A percentile compares a stretch with the other conserved stretches of the same genome.
phyloP scores from a whole-genome alignment of 2,329 filamentous ascomycete species.

The Davidsoniella virescens region DNA sequence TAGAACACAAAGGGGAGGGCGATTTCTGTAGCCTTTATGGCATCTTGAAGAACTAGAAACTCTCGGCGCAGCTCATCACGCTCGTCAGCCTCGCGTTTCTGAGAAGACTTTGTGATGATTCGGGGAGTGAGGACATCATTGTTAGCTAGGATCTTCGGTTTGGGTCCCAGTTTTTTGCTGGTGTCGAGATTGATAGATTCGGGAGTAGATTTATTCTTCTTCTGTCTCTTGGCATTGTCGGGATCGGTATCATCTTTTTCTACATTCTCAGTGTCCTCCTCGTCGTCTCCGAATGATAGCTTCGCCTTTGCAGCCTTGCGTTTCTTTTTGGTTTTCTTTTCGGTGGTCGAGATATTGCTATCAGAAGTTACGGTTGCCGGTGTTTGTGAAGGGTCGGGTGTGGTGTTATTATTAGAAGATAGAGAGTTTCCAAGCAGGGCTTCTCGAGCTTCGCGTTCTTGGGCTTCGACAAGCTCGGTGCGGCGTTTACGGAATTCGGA shows the following conservation, averaged over 20 bases:
- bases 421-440: constrained; percentile 18
- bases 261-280: constrained; percentile 30
- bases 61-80: constrained; percentile 66
- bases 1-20: constrained; percentile 93
- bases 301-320: constrained; percentile 30
- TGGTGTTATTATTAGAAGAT: not conserved
- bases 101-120: constrained; percentile 49
- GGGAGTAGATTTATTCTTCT: constrained; percentile 22
- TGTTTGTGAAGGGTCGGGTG: constrained; percentile 31
- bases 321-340: constrained; percentile 31
- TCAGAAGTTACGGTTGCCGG: constrained; percentile 17
- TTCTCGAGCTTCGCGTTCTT: constrained; percentile 65
- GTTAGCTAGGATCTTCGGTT: constrained; percentile 44
- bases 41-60: constrained; percentile 68
- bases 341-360: constrained; percentile 15
- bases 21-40: constrained; percentile 78
- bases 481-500: constrained; percentile 93
- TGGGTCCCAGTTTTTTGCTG: constrained; percentile 16
- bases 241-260: constrained; percentile 26
- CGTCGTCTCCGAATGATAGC: constrained; percentile 46
- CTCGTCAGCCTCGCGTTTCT: constrained; percentile 64
- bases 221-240: constrained; percentile 17
- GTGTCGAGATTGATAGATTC: constrained; percentile 8
- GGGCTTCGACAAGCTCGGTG: constrained; percentile 82
- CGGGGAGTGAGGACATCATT: constrained; percentile 52